phyloP scores from a whole-genome alignment of 2,329 filamentous ascomycete genomes.

The Celoporthe dispersa region DNA sequence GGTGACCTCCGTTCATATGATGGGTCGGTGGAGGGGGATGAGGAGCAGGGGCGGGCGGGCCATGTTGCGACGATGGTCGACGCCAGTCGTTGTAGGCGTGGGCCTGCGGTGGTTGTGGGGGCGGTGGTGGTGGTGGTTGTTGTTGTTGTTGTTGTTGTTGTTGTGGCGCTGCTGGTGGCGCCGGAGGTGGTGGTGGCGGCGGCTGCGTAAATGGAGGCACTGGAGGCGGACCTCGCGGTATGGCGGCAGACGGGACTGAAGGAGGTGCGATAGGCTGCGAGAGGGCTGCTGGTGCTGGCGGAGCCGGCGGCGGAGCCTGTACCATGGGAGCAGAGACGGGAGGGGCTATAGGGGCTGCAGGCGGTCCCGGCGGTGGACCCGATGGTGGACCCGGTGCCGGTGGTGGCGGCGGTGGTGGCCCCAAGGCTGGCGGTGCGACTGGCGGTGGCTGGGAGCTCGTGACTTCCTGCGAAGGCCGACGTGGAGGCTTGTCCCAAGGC shows the following conservation, averaged over 20 bases:
- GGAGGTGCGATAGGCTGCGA: slow-evolving; percentile 36
- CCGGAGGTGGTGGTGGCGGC: slow-evolving; percentile 34
- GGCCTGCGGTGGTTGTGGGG: slow-evolving; percentile 42
- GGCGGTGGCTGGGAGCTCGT: slow-evolving; percentile 19
- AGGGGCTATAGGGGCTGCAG: slow-evolving; percentile 28
- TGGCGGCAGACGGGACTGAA: slow-evolving; percentile 30
- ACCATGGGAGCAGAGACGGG: slow-evolving; percentile 31
- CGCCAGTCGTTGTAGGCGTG: slow-evolving; percentile 54
- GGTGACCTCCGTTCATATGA: slow-evolving; percentile 28
- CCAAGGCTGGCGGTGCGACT: slow-evolving; percentile 11
- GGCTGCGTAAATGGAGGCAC: slow-evolving; percentile 46
- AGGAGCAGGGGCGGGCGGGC: slow-evolving; percentile 43
- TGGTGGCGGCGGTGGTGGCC: slow-evolving; percentile 13
- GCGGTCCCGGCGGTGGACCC: slow-evolving; percentile 16
- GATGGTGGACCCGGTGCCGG: slow-evolving; percentile 10
- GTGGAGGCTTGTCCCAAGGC: slow-evolving; percentile 25
- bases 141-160: too few species aligned
- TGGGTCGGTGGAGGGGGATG: slow-evolving; percentile 38
- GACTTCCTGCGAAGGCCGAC: slow-evolving; percentile 21
- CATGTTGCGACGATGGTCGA: slow-evolving; percentile 53
- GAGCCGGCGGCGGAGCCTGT: slow-evolving; percentile 30
- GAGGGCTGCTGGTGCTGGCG: slow-evolving; percentile 27
- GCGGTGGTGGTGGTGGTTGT: slow-evolving; percentile 37
- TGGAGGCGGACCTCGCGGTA: slow-evolving; percentile 39
- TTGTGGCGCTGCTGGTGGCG: too few species aligned